These are phyloP conservation scores for Monosporascus ibericus DNA, from an alignment of 2,329 filamentous ascomycete genomes.

Conservation along the genomic window DNA sequence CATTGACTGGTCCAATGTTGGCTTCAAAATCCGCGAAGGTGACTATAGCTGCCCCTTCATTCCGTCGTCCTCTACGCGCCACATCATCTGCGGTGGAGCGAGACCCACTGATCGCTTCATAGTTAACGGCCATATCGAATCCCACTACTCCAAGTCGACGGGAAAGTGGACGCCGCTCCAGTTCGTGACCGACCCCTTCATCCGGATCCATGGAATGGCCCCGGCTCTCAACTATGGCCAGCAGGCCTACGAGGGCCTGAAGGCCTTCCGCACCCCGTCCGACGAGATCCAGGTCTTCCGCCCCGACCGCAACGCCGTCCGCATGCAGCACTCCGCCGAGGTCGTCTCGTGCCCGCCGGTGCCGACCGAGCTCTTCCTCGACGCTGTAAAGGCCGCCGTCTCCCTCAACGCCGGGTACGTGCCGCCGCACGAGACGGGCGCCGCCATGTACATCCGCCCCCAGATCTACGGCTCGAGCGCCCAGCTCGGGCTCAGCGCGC, in stretches of 20 bases:
- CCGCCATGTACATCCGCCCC: constrained; percentile 88
- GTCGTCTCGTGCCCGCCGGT: constrained; percentile 80
- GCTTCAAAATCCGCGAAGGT: constrained; percentile 90
- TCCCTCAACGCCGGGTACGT: constrained; percentile 85
- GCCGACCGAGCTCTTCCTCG: constrained; percentile 68
- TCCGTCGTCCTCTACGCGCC: background rate
- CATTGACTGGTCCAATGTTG: constrained; percentile 91
- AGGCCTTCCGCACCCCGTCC: constrained; percentile 78
- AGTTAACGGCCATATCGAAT: constrained; percentile 95
- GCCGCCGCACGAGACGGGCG: constrained; percentile 81
- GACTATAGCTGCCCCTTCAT: constrained; percentile 18
- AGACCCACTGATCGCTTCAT: background rate
- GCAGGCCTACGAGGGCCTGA: constrained; percentile 97
- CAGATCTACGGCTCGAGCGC: constrained; percentile 82
- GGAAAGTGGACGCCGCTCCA: constrained; percentile 71
- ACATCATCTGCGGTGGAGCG: background rate
- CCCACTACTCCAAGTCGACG: constrained; percentile 68
- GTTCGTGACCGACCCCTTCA: constrained; percentile 77
- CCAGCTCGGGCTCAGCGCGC: constrained; percentile 78
- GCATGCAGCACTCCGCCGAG: constrained; percentile 77
- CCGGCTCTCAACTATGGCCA: constrained; percentile 95
- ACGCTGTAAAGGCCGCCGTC: constrained; percentile 74
- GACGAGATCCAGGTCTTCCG: constrained; percentile 82
- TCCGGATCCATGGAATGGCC: constrained; percentile 90
- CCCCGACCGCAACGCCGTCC: constrained; percentile 73